phyloP scores from a whole-genome alignment of 345 rosid genomes.

The Carallia pectinifolia region DNA sequence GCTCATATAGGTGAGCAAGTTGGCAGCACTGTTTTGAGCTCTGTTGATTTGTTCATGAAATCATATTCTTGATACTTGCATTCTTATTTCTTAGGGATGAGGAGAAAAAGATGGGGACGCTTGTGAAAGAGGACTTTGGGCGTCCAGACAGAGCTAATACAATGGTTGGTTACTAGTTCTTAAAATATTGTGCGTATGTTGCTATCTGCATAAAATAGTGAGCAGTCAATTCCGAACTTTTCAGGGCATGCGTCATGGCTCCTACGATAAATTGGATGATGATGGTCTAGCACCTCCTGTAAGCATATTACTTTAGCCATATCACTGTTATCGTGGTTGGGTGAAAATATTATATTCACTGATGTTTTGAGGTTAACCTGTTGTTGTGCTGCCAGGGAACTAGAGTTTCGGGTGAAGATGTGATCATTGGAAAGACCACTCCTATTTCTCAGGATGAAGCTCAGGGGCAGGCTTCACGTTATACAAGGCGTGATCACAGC shows the following conservation, averaged over 20 bases:
- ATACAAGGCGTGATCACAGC: constrained; percentile 90
- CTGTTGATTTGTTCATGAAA: not conserved
- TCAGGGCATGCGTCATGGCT: constrained; percentile 99
- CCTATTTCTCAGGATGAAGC: constrained; percentile 89
- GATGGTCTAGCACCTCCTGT: constrained; percentile 99
- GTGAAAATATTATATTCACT: not conserved
- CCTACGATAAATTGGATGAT: constrained; percentile 93
- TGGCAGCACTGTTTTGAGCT: not conserved
- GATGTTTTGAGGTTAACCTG: not conserved
- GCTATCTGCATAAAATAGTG: constrained; percentile 11
- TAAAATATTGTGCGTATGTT: not conserved
- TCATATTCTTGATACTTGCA: constrained; percentile 1
- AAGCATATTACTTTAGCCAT: constrained; percentile 27
- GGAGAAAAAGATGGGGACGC: constrained; percentile 99
- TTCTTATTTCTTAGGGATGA: constrained; percentile 74
- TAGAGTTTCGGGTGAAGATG: constrained; percentile 96
- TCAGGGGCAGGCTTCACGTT: constrained; percentile 81
- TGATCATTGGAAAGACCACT: constrained; percentile 93
- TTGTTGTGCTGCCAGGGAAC: constrained; percentile 56
- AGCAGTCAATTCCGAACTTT: constrained; percentile 20
- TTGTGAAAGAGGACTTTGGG: constrained; percentile 96
- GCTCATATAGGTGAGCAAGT: constrained; percentile 71
- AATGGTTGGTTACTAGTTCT: constrained; percentile 47
- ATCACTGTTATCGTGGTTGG: constrained; percentile 1
- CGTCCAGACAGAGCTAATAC: constrained; percentile 89